phyloP scores from a whole-genome alignment of 371 early-diverging fungal genomes.

The Rhizopus delemar region DNA sequence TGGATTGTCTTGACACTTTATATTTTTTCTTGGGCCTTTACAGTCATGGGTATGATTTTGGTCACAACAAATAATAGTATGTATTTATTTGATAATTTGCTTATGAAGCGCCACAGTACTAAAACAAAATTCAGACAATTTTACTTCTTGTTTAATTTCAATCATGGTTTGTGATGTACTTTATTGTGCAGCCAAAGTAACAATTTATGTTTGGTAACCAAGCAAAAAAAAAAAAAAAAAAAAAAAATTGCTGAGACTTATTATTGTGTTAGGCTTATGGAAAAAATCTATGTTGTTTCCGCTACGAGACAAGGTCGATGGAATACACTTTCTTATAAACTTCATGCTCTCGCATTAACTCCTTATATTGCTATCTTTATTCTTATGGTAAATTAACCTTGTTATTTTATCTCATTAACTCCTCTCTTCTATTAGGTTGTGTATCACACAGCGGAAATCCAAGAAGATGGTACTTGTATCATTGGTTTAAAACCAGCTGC shows the following conservation, averaged over 20 bases:
- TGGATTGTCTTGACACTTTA: constrained; percentile 25
- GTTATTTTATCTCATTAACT: constrained; percentile 1
- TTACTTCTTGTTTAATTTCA: constrained; percentile 25
- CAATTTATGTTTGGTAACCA: constrained; percentile 26
- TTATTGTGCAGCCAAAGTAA: constrained; percentile 28
- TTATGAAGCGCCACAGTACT: not conserved
- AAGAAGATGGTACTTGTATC: constrained; percentile 41
- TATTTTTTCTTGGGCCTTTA: constrained; percentile 28
- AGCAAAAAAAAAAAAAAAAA: not conserved
- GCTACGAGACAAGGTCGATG: constrained; percentile 29
- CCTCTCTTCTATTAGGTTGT: constrained; percentile 28
- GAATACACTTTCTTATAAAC: constrained; percentile 39
- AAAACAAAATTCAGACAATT: constrained; percentile 11
- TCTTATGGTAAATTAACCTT: constrained; percentile 36
- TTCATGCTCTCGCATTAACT: constrained; percentile 23
- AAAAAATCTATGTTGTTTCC: constrained; percentile 38
- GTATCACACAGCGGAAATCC: constrained; percentile 42
- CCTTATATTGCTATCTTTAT: constrained; percentile 52
- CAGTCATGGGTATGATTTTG: constrained; percentile 10
- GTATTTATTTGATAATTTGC: not conserved
- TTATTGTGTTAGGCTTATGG: constrained; percentile 24
- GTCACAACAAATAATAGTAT: constrained; percentile 30
- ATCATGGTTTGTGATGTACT: constrained; percentile 27
- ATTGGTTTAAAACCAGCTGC: constrained; percentile 53
- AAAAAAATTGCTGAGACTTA: not conserved